Evolutionary conservation across 2,329 filamentous ascomycete species (phyloP), one percentile per base, ranked within the genome.

Genomic region (Arachnomyces sp.): DNA sequence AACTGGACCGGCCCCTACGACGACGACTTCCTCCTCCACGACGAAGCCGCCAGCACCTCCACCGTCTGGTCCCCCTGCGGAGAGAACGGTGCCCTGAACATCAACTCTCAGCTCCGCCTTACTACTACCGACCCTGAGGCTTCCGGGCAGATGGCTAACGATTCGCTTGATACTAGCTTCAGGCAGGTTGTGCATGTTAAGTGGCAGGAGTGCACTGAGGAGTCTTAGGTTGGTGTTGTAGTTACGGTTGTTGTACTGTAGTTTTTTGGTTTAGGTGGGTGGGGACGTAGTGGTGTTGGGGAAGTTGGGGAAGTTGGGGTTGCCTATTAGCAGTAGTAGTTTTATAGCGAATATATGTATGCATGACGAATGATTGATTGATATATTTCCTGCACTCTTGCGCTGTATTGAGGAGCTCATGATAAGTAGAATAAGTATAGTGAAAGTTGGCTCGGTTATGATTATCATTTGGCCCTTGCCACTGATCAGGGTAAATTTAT

Each of bases 31-130:
- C 53, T 54, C 45, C 66, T 68, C 55, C 62, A 62, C 35, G 70
- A 73, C 48, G 51, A 60, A 37, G 63, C 71, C 43, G 61, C 65
- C 38, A 60, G 63, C 49, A 63, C 64, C 31, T 67, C 66, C 28
- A 60, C 63, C 31, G 67, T 74, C 44, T 74, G 71, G 71, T 73
- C 70, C 36, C 69, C 70, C 12, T 74, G 71, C 58, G 70, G 71
- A 38, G 53, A 58, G 15, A 61, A 66, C 30, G 68, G 68, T 42
- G 58, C 70, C 46, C 63, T 74, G 50, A 74, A 74, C 59, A 70
- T 74, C 62, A 73, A 74, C 61, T 72, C 68, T 20, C 67, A 72
- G 50, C 61, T 70, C 48, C 66, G 66, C 46, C 53, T 71, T 43
- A 58, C 55, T 6, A 50, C 50, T 42, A 50, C 49, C 20, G 53